Evolutionary conservation across 495 filamentous ascomycete genomes (phyloP), one percentile per base, ranked within the genome.

Genomic region (Neurospora sp.): DNA sequence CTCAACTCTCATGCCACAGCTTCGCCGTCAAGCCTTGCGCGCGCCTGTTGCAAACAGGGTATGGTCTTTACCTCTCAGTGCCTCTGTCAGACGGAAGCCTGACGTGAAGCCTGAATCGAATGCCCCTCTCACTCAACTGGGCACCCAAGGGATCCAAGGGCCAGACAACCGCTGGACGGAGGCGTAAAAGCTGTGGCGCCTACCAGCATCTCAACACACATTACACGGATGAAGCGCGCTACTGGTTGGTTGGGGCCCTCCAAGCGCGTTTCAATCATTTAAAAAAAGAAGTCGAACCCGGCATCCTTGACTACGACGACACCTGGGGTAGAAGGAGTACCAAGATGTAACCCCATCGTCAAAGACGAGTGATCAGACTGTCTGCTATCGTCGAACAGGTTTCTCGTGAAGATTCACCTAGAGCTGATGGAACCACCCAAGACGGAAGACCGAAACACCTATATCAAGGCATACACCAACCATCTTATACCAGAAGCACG

Each of bases 211-310:
- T 45, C 69, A 70, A 74, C 53, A 65, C 78, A 75, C 80, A 76
- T 80, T 79, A 81, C 78, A 71, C 40, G 74, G 48, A 61, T 76
- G 77, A 78, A 73, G 78, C 77, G 75, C 74, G 77, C 45, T n/a
- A 48, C 41, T 78, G 77, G 78, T 80, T 81, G 79, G 79, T 75
- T 73, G 61, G 71, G 72, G 65, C 45, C 70, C 68, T 41, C 68
- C 70, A 76, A 74, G 78, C 76, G 78, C 76, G 78, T 77, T 77
- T 77, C 77, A 76, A 73, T 80, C 72, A 78, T 79, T 77, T 80
- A 77, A 74, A 75, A 76, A 80, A 74, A 76, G 74, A 72, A 78
- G 73, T 76, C 72, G 76, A 76, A 75, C 69, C 78, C 73, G 74
- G 69, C 53, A 74, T 68, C 59, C 70, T 16, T 37, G 22, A 35